Evolutionary conservation across 2,329 filamentous ascomycete species (phyloP), one percentile per base, ranked within the genome.

Genomic region (Hypomyces rosellus): DNA sequence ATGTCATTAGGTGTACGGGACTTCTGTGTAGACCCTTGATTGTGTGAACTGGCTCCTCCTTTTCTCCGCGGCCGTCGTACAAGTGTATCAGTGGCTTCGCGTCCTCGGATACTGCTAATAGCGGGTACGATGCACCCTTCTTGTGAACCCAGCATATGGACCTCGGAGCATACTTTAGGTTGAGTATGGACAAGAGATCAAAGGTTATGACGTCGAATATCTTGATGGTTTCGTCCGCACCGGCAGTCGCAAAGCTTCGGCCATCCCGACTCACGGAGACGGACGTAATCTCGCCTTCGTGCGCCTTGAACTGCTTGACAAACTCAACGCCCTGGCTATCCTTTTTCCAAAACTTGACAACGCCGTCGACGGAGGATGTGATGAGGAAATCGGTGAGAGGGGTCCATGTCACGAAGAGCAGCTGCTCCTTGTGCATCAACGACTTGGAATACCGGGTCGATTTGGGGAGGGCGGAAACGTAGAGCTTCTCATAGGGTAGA

Each of bases 301-400:
- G 95, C 7, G 93, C 91, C 63, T 85, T 86, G 73, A 96, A 99
- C 71, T 99, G 91, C 71, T 99, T 99, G 48, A 97, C 92, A 63
- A 99, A 99, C 71, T 99, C 95, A 52, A 99, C 88, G 1, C 89
- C 89, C 34, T 88, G 84, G 2, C 82, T 85, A 56, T 88, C 81
- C 73, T 99, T 99, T 74, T 99, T 99, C 93, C 93, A 99, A 68
- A 99, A 99, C 69, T 99, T 99, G 59, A 97, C 92, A 1, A 92
- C 86, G n/a, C 95, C 95, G 65, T 99, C 93, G 40, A 88, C 73
- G 0, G 93, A 97, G 54, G 88, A 89, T 1, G 93, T 99, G 55
- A 99, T 93, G 36, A 99, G 76, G 65, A 99, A 99, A 59, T 97
- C 93, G 53, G 92, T 96, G 53, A 86, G 74, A 1, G 91, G 91